Conservation (phyloP, 805 yeast genomes). For the Hanseniaspora valbyensis region DNA sequence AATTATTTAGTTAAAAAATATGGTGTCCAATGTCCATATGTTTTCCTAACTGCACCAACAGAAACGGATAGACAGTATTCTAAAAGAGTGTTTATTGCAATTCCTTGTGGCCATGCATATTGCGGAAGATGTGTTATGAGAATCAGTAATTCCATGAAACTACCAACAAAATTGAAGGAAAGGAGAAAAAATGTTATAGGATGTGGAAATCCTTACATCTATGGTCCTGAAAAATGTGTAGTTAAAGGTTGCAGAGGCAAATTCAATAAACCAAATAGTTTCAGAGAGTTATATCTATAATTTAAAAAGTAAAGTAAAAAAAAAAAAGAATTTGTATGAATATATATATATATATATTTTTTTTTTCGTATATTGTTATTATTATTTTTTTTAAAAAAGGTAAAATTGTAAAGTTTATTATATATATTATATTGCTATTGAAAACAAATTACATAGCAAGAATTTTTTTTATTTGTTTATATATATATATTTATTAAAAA, state of each 20-base stretch:
- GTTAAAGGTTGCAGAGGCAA: slow-evolving; percentile 38
- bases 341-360: not conserved
- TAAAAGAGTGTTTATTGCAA: slow-evolving; percentile 47
- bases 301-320: slow-evolving; percentile 13
- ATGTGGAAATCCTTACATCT: slow-evolving; percentile 34
- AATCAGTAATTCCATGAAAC: slow-evolving; percentile 36
- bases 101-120: slow-evolving; percentile 71
- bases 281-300: slow-evolving; percentile 44
- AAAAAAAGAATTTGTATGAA: not conserved
- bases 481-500: no score
- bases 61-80: slow-evolving; percentile 50
- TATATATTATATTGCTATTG: no score
- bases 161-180: slow-evolving; percentile 22
- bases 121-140: slow-evolving; percentile 76
- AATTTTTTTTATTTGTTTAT: no score
- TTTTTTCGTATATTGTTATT: not conserved
- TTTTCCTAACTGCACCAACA: slow-evolving; percentile 39
- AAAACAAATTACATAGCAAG: no score
- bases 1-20: slow-evolving; percentile 27
- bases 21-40: slow-evolving; percentile 55
- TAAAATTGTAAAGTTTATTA: slow-evolving; percentile 1
- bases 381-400: no score
- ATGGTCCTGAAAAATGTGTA: slow-evolving; percentile 51
- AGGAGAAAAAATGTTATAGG: slow-evolving; percentile 24
- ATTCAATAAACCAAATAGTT: slow-evolving; percentile 38